A percentile compares a stretch with the other conserved stretches of the same genome.
Conservation (phyloP, 768 basidiomycete species). For the Neoboletus subvelutipes region DNA sequence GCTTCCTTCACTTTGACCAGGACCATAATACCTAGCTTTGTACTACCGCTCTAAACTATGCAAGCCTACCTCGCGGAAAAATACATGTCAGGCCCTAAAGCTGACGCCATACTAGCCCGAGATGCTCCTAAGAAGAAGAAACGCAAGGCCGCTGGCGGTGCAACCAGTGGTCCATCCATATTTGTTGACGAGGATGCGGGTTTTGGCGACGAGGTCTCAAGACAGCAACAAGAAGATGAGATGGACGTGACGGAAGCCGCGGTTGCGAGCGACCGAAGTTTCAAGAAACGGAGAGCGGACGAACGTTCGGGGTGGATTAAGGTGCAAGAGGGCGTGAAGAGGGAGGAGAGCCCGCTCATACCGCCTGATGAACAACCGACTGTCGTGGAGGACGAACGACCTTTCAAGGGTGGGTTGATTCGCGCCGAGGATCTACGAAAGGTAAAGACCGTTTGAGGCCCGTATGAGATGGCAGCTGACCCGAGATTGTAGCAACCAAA, state of each 20-base stretch:
- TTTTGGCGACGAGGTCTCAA: constrained; percentile 53
- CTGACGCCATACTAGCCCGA: constrained; percentile 87
- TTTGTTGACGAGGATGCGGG: constrained; percentile 70
- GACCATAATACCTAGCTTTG: not conserved
- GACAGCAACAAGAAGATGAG: constrained; percentile 56
- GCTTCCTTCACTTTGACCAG: not conserved
- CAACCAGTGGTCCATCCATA: constrained; percentile 29
- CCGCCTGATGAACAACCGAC: constrained; percentile 69
- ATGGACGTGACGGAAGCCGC: constrained; percentile 58
- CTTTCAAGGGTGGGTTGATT: constrained; percentile 75
- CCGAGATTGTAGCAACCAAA: constrained; percentile 36
- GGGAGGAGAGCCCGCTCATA: constrained; percentile 52
- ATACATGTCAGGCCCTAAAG: constrained; percentile 97
- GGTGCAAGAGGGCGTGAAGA: constrained; percentile 50
- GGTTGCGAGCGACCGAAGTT: constrained; percentile 70
- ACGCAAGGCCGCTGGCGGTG: constrained; percentile 47
- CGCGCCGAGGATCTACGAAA: constrained; percentile 74
- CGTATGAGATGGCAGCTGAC: constrained; percentile 2
- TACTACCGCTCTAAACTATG: constrained; percentile 35
- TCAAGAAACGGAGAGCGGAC: constrained; percentile 69
- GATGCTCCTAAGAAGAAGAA: constrained; percentile 61
- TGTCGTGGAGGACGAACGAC: constrained; percentile 45
- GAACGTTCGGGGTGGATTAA: constrained; percentile 68
- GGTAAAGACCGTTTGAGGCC: constrained; percentile 23
- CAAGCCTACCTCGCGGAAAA: constrained; percentile 86